These are phyloP conservation scores for Amanita rubescens DNA, from an alignment of 768 basidiomycete species.

Conservation along the genomic window DNA sequence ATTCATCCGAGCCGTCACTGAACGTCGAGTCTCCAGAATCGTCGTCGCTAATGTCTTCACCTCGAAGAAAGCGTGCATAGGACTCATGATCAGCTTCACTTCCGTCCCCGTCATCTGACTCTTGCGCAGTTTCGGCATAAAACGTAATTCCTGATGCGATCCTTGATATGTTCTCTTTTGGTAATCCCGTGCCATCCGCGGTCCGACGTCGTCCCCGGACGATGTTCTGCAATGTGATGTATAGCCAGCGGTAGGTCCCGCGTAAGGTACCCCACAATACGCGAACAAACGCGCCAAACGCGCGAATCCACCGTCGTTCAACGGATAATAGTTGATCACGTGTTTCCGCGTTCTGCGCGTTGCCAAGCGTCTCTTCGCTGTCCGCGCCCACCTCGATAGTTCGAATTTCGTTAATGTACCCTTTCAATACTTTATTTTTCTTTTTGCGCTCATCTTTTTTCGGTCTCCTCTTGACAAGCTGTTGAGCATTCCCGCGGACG, in stretches of 20 bases:
- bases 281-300: slow-evolving; percentile 13
- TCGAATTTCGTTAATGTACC: slow-evolving; percentile 4
- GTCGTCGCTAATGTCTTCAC: slow-evolving; percentile 42
- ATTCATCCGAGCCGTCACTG: slow-evolving; percentile 19
- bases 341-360: slow-evolving; percentile 10
- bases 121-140: slow-evolving; percentile 14
- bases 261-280: slow-evolving; percentile 20
- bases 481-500: neutral
- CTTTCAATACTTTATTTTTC: neutral
- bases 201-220: slow-evolving; percentile 6
- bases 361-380: slow-evolving; percentile 4
- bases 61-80: slow-evolving; percentile 54
- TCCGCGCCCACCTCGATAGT: slow-evolving; percentile 4
- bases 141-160: slow-evolving; percentile 2
- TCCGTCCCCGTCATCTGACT: slow-evolving; percentile 15
- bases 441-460: neutral
- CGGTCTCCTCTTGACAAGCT: neutral
- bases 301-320: slow-evolving; percentile 12
- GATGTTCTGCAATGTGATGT: slow-evolving; percentile 13
- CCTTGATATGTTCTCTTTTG: slow-evolving; percentile 11
- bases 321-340: slow-evolving; percentile 1
- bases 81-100: slow-evolving; percentile 27
- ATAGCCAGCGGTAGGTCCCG: slow-evolving; percentile 13
- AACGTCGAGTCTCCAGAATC: slow-evolving; percentile 18
- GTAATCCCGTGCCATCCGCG: slow-evolving; percentile 7